phyloP scores from a whole-genome alignment of 2,329 filamentous ascomycete genomes.

The Beauveria caledonica region DNA sequence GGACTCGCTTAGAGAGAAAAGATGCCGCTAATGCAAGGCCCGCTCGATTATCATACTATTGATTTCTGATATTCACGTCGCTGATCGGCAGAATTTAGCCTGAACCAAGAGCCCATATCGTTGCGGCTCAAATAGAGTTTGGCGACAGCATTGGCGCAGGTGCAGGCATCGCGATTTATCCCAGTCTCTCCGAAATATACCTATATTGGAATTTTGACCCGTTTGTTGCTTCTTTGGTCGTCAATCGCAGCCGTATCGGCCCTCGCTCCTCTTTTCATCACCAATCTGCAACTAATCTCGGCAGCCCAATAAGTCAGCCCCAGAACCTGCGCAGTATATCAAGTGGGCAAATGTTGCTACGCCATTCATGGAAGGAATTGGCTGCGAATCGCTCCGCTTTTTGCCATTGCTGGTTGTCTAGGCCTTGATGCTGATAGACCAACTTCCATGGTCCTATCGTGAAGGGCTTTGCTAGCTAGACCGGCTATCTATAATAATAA shows the following conservation, averaged over 20 bases:
- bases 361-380: not conserved
- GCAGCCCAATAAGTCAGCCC: not conserved
- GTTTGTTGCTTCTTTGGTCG: not conserved
- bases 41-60: not conserved
- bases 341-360: not conserved
- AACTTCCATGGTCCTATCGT: not conserved
- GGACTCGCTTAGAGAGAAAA: not conserved
- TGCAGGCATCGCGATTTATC: not conserved
- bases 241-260: not conserved
- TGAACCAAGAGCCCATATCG: not conserved
- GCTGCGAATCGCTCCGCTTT: not conserved
- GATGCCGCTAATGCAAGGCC: not conserved
- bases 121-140: not conserved
- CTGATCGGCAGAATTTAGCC: not conserved
- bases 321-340: not conserved
- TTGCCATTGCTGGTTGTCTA: not conserved
- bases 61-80: not conserved
- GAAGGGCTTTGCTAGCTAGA: not conserved
- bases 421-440: not conserved
- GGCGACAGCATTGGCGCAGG: not conserved
- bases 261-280: not conserved
- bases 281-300: not conserved
- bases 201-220: not conserved
- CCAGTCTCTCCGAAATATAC: not conserved
- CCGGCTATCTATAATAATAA: not conserved